Evolutionary conservation across 306 rosid genomes (phyloP), one percentile per base, ranked within the genome.

Genomic region (Cicer pinnatifidum): DNA sequence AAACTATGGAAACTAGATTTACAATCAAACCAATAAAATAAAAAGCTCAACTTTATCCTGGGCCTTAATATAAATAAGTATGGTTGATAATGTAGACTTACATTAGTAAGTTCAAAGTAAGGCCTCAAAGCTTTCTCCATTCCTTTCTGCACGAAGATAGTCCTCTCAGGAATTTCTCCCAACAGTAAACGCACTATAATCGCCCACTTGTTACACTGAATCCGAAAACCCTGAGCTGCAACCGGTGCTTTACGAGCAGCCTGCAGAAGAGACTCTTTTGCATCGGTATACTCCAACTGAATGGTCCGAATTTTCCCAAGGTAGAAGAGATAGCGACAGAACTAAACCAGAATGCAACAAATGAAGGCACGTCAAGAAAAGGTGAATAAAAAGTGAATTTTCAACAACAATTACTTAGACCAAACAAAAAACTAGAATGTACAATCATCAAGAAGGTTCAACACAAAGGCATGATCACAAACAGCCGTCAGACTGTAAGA

Each of bases 121-220:
- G 98, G 98, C 84, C 90, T 86, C 84, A 94, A 75, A 48, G 98
- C 97, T 70, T 82, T 88, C 80, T 91, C 97, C 87, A 92, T 90
- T 76, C 92, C 91, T 73, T 85, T 94, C 85, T 94, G 98, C 92
- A 94, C 92, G 63, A 94, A 94, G 76, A 91, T 84, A 19, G 97
- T 94, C 48, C 98, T 88, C 91, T 94, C 98, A 3, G 98, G 98
- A 71, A 91, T 94, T 89, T 94, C 98, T 73, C 98, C 98, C 44
- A 94, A 84, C 83, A 94, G 81, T 61, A 94, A 71, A 72, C 98
- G 96, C 69, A 94, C 98, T 75, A 94, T 89, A 72, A 94, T 73
- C 54, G 98, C 98, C 98, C 98, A 94, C 88, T 94, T 94, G 82
- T 94, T 94, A 83, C 98, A 94, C 77, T 91, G 98, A 78, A 94